Conservation (phyloP, 2,329 filamentous ascomycete genomes). For the Plectosphaerella cucumerina region DNA sequence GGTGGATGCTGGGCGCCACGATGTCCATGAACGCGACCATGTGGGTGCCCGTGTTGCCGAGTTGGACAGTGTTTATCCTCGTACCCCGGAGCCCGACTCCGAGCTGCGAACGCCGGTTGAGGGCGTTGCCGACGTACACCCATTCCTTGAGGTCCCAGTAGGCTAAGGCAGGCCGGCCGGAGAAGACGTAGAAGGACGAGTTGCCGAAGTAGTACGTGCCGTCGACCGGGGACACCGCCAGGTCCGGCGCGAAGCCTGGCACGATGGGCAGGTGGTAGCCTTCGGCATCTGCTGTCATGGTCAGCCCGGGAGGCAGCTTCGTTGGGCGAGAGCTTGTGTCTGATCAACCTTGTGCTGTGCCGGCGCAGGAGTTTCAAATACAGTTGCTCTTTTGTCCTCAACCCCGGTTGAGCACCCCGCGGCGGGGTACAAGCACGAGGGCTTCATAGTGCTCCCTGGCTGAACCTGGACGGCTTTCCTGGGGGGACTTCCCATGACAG, state of each 20-base stretch:
- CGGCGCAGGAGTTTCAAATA: too few relatives aligned
- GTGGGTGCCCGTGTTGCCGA: not conserved
- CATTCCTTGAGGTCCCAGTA: slow-evolving; percentile 26
- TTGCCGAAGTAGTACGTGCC: slow-evolving; percentile 37
- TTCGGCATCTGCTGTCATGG: too few relatives aligned
- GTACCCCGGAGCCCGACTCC: not conserved
- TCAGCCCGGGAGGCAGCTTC: too few relatives aligned
- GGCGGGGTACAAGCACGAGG: too few relatives aligned
- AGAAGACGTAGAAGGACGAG: slow-evolving; percentile 56
- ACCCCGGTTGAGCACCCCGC: too few relatives aligned
- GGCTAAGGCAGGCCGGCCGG: slow-evolving; percentile 41
- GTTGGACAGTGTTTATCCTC: not conserved
- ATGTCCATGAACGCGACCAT: not conserved
- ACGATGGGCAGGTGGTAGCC: slow-evolving; percentile 19
- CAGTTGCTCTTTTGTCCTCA: too few relatives aligned
- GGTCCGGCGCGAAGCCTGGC: slow-evolving; percentile 26
- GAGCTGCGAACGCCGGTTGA: slow-evolving; percentile 6
- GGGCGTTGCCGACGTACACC: slow-evolving; percentile 20
- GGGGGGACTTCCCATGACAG: too few relatives aligned
- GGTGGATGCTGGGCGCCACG: slow-evolving; percentile 3
- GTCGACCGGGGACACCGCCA: slow-evolving; percentile 21
- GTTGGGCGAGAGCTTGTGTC: too few relatives aligned
- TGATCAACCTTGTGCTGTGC: too few relatives aligned
- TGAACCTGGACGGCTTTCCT: too few relatives aligned
- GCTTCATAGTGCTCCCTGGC: too few relatives aligned